Conservation (phyloP, 1,284 basidiomycete species). For the Heterobasidion parviporum region DNA sequence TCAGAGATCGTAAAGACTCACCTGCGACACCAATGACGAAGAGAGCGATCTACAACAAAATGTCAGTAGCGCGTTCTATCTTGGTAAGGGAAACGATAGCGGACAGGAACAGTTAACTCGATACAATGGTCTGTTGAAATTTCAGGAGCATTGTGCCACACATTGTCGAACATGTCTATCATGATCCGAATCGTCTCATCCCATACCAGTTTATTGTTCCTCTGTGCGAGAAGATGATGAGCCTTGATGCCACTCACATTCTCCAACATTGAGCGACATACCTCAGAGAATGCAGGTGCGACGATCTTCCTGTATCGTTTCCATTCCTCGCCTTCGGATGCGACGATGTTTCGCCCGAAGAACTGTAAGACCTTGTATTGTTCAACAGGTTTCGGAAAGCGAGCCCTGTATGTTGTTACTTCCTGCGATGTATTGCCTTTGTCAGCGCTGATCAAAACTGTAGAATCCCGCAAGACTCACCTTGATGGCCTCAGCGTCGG, state of each 20-base stretch:
- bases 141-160: conserved; percentile 24
- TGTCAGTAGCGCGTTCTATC: not conserved
- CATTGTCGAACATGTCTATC: conserved; percentile 25
- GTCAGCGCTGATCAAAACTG: not conserved
- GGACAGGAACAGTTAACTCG: conserved; percentile 39
- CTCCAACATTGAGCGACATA: conserved; percentile 12
- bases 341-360: conserved; percentile 48
- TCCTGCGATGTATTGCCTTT: conserved; percentile 11
- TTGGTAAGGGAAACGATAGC: conserved; percentile 6
- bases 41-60: conserved; percentile 36
- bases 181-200: conserved; percentile 37
- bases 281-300: conserved; percentile 33
- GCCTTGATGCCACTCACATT: not conserved
- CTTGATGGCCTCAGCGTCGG: conserved; percentile 4
- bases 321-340: conserved; percentile 53
- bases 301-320: conserved; percentile 46
- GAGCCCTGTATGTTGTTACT: conserved; percentile 15
- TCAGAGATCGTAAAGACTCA: conserved; percentile 8
- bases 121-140: conserved; percentile 24
- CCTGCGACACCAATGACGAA: conserved; percentile 50
- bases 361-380: conserved; percentile 24
- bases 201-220: conserved; percentile 52
- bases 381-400: conserved; percentile 26
- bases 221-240: conserved; percentile 2
- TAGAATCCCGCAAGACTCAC: not conserved